Evolutionary conservation across 192 early-diverging fungal species (phyloP).

Genomic region (Gryganskiella cystojenkinii): DNA sequence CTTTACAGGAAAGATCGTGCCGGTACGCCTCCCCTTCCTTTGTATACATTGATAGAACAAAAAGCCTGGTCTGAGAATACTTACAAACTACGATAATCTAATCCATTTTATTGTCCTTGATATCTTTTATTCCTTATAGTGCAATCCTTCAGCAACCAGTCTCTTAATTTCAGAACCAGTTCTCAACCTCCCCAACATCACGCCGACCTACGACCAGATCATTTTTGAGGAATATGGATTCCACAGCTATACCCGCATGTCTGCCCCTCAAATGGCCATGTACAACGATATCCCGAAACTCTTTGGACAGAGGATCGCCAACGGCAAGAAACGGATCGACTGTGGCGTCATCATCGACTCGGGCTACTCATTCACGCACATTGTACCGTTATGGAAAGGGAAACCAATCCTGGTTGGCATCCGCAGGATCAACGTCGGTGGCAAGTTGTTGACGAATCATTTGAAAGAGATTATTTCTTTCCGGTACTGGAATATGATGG

Average conservation of each 20-base stretch:
- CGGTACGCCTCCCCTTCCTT: slow-evolving; percentile 56
- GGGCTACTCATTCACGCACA: slow-evolving; percentile 82
- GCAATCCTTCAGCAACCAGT: slow-evolving; percentile 66
- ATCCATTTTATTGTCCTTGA: neutral
- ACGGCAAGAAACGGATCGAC: slow-evolving; percentile 18
- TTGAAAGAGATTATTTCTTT: slow-evolving; percentile 94
- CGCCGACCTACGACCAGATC: slow-evolving; percentile 80
- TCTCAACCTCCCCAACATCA: slow-evolving; percentile 81
- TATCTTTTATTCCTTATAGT: slow-evolving; percentile 44
- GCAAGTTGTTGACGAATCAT: slow-evolving; percentile 88
- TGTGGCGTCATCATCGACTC: too few relatives aligned
- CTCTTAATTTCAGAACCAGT: slow-evolving; percentile 82
- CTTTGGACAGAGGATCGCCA: slow-evolving; percentile 46
- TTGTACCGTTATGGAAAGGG: slow-evolving; percentile 73
- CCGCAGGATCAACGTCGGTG: slow-evolving; percentile 83
- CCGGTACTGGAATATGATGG: slow-evolving; percentile 94
- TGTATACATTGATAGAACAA: neutral
- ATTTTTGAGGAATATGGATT: slow-evolving; percentile 90
- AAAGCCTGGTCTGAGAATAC: neutral
- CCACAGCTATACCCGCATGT: slow-evolving; percentile 54
- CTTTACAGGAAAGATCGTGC: slow-evolving; percentile 69
- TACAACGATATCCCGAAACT: slow-evolving; percentile 61
- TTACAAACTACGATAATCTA: neutral
- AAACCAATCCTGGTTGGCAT: slow-evolving; percentile 67
- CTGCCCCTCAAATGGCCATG: slow-evolving; percentile 61